Conservation (phyloP, 441 rosid species). For the Erodium moschatum region DNA sequence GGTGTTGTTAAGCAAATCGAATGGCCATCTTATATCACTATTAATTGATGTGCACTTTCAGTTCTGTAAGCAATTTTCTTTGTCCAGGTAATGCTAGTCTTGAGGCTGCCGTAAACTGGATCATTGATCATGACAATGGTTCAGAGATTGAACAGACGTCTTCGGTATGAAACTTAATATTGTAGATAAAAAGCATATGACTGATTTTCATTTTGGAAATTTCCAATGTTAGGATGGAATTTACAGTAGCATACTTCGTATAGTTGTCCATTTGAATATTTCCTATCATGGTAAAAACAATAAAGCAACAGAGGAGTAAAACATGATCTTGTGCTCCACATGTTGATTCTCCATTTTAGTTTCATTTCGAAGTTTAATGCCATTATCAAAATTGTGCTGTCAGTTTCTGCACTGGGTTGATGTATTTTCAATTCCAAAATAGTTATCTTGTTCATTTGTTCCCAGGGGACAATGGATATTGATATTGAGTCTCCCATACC, state of each 20-base stretch:
- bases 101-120: slow-evolving; percentile 48
- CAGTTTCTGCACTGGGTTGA: not conserved
- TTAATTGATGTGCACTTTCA: not conserved
- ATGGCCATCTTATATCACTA: not conserved
- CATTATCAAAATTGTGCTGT: not conserved
- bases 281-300: not conserved
- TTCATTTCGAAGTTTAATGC: not conserved
- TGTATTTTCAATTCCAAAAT: slow-evolving; percentile 9
- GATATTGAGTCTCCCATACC: slow-evolving; percentile 56
- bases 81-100: slow-evolving; percentile 37
- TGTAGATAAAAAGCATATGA: not conserved
- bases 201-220: not conserved
- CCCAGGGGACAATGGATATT: slow-evolving; percentile 52
- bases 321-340: not conserved
- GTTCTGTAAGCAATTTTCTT: slow-evolving; percentile 1
- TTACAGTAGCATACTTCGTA: not conserved
- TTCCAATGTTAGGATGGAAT: not conserved
- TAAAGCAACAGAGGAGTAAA: not conserved
- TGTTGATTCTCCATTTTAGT: not conserved
- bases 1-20: not conserved
- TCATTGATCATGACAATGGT: slow-evolving; percentile 42
- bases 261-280: not conserved
- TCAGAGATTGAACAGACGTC: slow-evolving; percentile 37
- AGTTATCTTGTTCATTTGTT: slow-evolving; percentile 15
- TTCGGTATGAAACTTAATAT: slow-evolving; percentile 30